These are phyloP conservation scores for Phytomonas francai DNA, from an alignment of 208 protist species.

Conservation along the genomic window DNA sequence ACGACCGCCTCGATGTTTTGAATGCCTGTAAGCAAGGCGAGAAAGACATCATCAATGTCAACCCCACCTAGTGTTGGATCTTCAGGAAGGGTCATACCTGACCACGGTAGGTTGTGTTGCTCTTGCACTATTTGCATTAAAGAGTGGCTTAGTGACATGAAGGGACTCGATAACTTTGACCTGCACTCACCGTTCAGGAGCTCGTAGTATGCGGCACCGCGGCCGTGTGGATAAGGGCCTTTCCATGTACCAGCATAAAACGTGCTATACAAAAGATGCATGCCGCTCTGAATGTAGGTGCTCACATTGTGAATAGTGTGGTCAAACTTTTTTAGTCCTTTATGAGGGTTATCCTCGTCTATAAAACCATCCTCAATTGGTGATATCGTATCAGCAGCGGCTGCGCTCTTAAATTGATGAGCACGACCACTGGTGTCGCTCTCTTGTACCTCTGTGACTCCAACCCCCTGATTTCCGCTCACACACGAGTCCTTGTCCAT, in stretches of 20 bases:
- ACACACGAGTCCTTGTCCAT: neutral
- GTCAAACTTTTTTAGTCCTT: neutral
- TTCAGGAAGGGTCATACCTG: constrained; percentile 31
- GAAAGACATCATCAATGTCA: constrained; percentile 1
- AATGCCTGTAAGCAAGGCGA: neutral
- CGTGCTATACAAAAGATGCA: constrained; percentile 5
- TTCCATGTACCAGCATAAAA: constrained; percentile 7
- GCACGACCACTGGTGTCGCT: neutral
- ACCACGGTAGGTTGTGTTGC: constrained; percentile 43
- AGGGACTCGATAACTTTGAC: neutral
- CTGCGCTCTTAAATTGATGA: neutral
- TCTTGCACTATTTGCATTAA: constrained; percentile 13
- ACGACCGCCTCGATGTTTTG: neutral
- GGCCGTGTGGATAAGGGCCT: constrained; percentile 4
- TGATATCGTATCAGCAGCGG: neutral
- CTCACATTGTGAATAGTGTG: neutral
- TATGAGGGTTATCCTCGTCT: neutral
- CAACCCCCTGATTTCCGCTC: neutral
- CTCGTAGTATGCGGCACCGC: constrained; percentile 4
- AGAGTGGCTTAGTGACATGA: neutral
- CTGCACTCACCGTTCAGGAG: constrained; percentile 9
- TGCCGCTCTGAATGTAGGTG: neutral
- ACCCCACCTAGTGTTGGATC: constrained; percentile 6
- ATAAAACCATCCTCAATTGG: constrained; percentile 2
- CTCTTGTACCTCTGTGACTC: neutral